Conservation (phyloP, 306 rosid species). For the Vicia faba region DNA sequence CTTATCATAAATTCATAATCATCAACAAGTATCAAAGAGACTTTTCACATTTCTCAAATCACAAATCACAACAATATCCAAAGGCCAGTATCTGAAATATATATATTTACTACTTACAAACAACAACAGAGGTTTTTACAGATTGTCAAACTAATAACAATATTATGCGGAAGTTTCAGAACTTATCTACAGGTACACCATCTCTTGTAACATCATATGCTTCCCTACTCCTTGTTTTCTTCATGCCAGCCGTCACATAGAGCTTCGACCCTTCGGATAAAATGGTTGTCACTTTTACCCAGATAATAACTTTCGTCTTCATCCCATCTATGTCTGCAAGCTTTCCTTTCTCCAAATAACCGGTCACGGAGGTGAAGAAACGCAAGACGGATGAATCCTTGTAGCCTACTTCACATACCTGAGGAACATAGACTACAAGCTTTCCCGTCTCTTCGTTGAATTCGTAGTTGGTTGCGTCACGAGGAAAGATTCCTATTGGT, state of each 20-base stretch:
- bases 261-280: constrained; percentile 74
- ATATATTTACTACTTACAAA: constrained; percentile 42
- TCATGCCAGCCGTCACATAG: constrained; percentile 75
- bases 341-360: constrained; percentile 83
- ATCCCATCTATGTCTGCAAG: constrained; percentile 82
- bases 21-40: not conserved
- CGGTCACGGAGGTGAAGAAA: constrained; percentile 65
- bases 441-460: constrained; percentile 72
- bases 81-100: constrained; percentile 28
- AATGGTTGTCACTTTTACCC: constrained; percentile 76
- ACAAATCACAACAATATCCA: constrained; percentile 22
- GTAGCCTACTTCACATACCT: constrained; percentile 79
- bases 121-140: constrained; percentile 40
- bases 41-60: constrained; percentile 16
- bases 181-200: constrained; percentile 70
- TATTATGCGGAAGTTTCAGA: constrained; percentile 44
- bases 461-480: constrained; percentile 89
- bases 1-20: not conserved
- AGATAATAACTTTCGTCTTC: constrained; percentile 83
- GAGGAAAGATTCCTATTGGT: constrained; percentile 85
- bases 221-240: constrained; percentile 84
- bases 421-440: constrained; percentile 66
- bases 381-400: constrained; percentile 89
- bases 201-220: constrained; percentile 80
- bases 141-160: constrained; percentile 19